A percentile compares a stretch with the other conserved stretches of the same genome.
These are phyloP conservation scores for Cavenderia fasciculata DNA, from an alignment of 78 protist genomes.

Conservation along the genomic window DNA sequence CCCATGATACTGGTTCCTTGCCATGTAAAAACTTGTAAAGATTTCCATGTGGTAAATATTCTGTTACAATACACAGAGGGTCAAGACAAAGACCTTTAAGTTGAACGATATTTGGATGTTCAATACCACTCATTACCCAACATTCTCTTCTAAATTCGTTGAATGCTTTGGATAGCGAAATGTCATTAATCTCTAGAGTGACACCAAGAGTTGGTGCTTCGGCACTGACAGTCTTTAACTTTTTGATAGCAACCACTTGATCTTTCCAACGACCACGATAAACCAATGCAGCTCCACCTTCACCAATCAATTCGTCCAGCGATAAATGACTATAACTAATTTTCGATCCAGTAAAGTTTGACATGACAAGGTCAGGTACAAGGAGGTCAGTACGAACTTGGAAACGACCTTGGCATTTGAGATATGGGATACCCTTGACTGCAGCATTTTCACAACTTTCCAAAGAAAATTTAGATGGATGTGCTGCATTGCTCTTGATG, in stretches of 20 bases:
- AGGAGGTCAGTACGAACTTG: constrained; percentile 55
- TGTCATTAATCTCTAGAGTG: constrained; percentile 50
- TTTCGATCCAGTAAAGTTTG: constrained; percentile 74
- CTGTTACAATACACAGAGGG: constrained; percentile 78
- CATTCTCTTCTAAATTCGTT: constrained; percentile 82
- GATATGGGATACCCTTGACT: constrained; percentile 58
- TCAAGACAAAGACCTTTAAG: constrained; percentile 77
- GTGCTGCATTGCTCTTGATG: not conserved
- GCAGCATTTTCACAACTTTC: constrained; percentile 83
- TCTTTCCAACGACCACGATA: constrained; percentile 67
- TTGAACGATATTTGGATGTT: constrained; percentile 77
- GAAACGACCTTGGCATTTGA: constrained; percentile 39
- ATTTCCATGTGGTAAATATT: constrained; percentile 72
- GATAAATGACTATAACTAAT: constrained; percentile 38
- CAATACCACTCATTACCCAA: constrained; percentile 72
- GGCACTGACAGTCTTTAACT: constrained; percentile 45
- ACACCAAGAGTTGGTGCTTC: constrained; percentile 23
- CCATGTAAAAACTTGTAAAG: constrained; percentile 58
- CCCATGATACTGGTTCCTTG: constrained; percentile 3
- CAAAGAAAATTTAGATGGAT: constrained; percentile 57
- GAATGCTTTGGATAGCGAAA: constrained; percentile 68
- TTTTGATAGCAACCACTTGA: constrained; percentile 75
- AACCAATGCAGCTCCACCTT: constrained; percentile 82
- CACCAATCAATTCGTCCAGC: constrained; percentile 69
- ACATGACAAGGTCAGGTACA: constrained; percentile 80